Conservation (phyloP, 2,329 filamentous ascomycete genomes). For the Stachybotrys chartarum region DNA sequence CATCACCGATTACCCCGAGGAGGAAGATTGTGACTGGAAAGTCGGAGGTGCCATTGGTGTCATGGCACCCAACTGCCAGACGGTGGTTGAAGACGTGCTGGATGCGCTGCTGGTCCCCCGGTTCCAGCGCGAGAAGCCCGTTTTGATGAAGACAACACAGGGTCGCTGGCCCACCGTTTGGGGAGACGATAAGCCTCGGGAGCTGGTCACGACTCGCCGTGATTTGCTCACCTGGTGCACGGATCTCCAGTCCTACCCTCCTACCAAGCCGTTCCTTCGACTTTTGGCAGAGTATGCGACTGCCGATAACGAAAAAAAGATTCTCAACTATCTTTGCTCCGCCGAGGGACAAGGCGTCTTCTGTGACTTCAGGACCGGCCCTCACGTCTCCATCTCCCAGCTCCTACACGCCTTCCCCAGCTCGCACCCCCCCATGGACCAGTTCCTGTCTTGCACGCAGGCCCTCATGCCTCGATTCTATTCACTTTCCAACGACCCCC, state of each 20-base stretch:
- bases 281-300: conserved; percentile 78
- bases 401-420: conserved; percentile 89
- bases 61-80: conserved; percentile 75
- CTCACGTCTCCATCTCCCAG: conserved; percentile 78
- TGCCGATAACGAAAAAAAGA: conserved; percentile 78
- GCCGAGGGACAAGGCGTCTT: conserved; percentile 88
- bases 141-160: conserved; percentile 68
- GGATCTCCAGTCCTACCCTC: conserved; percentile 87
- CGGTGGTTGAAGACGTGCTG: conserved; percentile 75
- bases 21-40: conserved; percentile 83
- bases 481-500: conserved; percentile 92
- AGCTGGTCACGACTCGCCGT: conserved; percentile 82
- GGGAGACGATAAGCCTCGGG: conserved; percentile 80
- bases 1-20: conserved; percentile 85
- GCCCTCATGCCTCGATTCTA: conserved; percentile 98
- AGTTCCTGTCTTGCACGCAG: conserved; percentile 71
- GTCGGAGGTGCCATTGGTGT: conserved; percentile 94
- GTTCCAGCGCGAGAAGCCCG: conserved; percentile 75
- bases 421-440: conserved; percentile 77
- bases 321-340: conserved; percentile 78
- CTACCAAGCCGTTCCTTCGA: conserved; percentile 80
- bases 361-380: conserved; percentile 87
- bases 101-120: conserved; percentile 75
- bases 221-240: conserved; percentile 95
- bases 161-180: conserved; percentile 97